Conservation (phyloP, 2,329 filamentous ascomycete genomes). For the Colletotrichum coccodes region DNA sequence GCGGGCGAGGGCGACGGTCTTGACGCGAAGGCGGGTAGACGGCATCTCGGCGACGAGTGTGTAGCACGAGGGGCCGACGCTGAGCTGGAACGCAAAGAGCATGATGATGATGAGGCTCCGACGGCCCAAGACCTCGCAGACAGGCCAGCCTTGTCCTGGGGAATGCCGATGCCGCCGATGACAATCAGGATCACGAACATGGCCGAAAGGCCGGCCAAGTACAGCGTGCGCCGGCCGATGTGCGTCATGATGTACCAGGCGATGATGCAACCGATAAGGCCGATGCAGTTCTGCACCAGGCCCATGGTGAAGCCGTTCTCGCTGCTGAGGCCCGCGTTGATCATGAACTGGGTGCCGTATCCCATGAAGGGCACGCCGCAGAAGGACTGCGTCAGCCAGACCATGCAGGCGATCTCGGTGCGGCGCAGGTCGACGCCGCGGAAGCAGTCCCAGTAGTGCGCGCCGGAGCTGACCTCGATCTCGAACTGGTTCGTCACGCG, state of each 20-base stretch:
- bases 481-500: conserved; percentile 44
- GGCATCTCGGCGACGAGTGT: conserved; percentile 56
- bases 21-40: conserved; percentile 56
- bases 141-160: conserved; percentile 42
- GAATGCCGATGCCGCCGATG: conserved; percentile 45
- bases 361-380: conserved; percentile 37
- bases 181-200: conserved; percentile 50
- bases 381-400: conserved; percentile 40
- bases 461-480: conserved; percentile 38
- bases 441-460: conserved; percentile 35
- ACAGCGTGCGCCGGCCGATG: conserved; percentile 51
- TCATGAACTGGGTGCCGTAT: conserved; percentile 30
- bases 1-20: conserved; percentile 57
- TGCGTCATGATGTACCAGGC: conserved; percentile 51
- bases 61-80: conserved; percentile 51
- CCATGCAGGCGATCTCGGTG: conserved; percentile 41
- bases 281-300: conserved; percentile 53
- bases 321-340: conserved; percentile 39
- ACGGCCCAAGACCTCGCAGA: conserved; percentile 51
- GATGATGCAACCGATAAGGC: conserved; percentile 52
- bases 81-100: conserved; percentile 53
- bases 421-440: conserved; percentile 39
- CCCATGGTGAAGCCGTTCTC: conserved; percentile 47
- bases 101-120: conserved; percentile 54
- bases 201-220: conserved; percentile 49